These are phyloP conservation scores for Dipteronia sinensis DNA, from an alignment of 345 rosid genomes.

Conservation along the genomic window DNA sequence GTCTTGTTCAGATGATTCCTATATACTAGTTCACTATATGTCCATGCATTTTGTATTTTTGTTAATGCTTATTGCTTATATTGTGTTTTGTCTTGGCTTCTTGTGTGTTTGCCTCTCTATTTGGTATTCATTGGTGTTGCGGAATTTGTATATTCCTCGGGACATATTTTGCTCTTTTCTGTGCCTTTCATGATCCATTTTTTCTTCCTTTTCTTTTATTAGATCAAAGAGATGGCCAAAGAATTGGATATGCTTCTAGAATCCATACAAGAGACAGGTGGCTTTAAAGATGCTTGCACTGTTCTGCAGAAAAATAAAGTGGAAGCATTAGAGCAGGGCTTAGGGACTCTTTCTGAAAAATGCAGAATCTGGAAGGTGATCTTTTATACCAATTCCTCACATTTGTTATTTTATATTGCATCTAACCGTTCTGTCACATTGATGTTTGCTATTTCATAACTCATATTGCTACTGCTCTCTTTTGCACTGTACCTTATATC, in stretches of 20 bases:
- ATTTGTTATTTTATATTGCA: conserved; percentile 3
- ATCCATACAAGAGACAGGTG: conserved; percentile 75
- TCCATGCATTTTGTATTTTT: background rate
- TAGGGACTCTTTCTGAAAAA: conserved; percentile 55
- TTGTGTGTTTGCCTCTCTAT: background rate
- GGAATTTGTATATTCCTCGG: conserved; percentile 9
- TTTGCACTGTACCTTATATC: background rate
- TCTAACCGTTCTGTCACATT: background rate
- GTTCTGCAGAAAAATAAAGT: conserved; percentile 54
- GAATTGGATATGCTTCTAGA: conserved; percentile 78
- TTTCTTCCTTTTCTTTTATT: background rate
- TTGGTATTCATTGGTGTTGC: background rate
- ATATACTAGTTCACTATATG: background rate
- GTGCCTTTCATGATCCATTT: background rate
- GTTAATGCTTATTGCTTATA: background rate
- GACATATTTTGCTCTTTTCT: conserved; percentile 9
- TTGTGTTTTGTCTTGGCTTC: too few relatives aligned
- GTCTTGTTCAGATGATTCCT: background rate
- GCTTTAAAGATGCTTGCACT: conserved; percentile 82
- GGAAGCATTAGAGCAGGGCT: conserved; percentile 72
- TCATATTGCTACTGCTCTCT: background rate
- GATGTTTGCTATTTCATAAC: background rate
- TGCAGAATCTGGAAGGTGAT: conserved; percentile 72
- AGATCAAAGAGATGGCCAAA: conserved; percentile 81
- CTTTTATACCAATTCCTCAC: conserved; percentile 17